Percentiles rank a stretch among this genome's conserved stretches.
phyloP scores from a whole-genome alignment of 306 rosid genomes.

The Prunus padus region DNA sequence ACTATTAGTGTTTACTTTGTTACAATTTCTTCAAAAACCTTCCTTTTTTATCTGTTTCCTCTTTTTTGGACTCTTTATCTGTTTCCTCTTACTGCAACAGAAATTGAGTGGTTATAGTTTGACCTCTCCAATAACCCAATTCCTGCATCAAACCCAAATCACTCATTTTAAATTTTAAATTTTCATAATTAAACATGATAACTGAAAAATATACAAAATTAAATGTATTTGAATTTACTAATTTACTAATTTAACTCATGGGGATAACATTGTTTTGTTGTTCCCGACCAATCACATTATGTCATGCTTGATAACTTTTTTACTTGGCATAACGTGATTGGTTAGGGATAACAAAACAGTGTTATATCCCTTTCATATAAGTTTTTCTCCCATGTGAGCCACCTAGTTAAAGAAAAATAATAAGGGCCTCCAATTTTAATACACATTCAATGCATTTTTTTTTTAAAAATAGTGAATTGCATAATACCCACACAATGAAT shows the following conservation, averaged over 20 bases:
- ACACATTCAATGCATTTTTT: not conserved
- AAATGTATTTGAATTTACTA: not conserved
- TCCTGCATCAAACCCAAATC: not conserved
- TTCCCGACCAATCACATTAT: no score
- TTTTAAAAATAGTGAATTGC: not conserved
- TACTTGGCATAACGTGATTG: no score
- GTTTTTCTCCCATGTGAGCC: not conserved
- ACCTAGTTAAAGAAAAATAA: not conserved
- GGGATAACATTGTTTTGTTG: no score
- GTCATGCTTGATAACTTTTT: no score
- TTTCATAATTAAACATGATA: not conserved
- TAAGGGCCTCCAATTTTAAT: not conserved
- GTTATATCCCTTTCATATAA: no score
- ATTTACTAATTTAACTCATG: no score
- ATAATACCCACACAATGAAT: not conserved
- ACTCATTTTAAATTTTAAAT: not conserved
- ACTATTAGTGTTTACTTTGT: slow-evolving; percentile 10
- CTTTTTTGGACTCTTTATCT: slow-evolving; percentile 6
- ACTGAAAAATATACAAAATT: not conserved
- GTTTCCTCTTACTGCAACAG: not conserved
- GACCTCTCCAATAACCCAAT: not conserved
- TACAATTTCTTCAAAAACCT: not conserved
- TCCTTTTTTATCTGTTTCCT: not conserved
- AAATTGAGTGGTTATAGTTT: not conserved
- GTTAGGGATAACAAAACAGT: no score